A percentile compares a stretch with the other conserved stretches of the same genome.
phyloP scores from a whole-genome alignment of 805 yeast genomes.

The Starmera dryadoides region DNA sequence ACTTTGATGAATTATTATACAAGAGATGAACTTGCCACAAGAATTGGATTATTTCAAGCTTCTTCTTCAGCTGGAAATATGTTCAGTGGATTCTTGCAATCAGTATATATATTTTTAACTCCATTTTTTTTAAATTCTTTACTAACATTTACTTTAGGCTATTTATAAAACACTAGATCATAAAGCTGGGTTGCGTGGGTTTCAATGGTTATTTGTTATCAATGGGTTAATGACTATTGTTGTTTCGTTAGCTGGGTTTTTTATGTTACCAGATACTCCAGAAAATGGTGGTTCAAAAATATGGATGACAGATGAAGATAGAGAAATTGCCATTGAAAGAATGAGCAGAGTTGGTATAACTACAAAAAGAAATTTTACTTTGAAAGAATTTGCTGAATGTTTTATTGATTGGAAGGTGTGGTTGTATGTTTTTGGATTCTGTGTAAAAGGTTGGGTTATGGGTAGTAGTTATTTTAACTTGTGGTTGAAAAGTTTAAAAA shows the following conservation, averaged over 20 bases:
- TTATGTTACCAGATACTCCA: constrained; percentile 31
- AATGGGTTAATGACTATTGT: constrained; percentile 35
- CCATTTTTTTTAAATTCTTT: too few relatives aligned
- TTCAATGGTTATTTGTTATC: background rate
- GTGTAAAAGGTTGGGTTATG: constrained; percentile 3
- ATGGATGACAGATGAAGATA: constrained; percentile 25
- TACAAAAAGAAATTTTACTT: constrained; percentile 6
- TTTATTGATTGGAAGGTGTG: constrained; percentile 7
- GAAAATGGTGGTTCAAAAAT: constrained; percentile 17
- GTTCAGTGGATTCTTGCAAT: constrained; percentile 33
- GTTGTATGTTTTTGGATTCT: constrained; percentile 8
- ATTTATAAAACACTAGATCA: constrained; percentile 3
- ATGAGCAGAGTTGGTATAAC: constrained; percentile 8
- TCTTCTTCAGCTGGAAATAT: constrained; percentile 10
- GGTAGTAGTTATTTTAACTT: constrained; percentile 9
- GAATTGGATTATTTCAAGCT: constrained; percentile 20
- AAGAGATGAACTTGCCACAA: constrained; percentile 26
- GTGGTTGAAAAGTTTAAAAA: constrained; percentile 9
- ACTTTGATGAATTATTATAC: constrained; percentile 29
- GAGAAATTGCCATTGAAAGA: constrained; percentile 20
- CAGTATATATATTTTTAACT: too few relatives aligned
- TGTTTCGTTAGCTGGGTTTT: constrained; percentile 28
- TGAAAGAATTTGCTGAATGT: constrained; percentile 2
- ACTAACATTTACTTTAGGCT: too few relatives aligned
- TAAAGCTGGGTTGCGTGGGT: background rate